These are phyloP conservation scores for Camellia japonica DNA, from an alignment of 148 eudicot genomes.

Conservation along the genomic window DNA sequence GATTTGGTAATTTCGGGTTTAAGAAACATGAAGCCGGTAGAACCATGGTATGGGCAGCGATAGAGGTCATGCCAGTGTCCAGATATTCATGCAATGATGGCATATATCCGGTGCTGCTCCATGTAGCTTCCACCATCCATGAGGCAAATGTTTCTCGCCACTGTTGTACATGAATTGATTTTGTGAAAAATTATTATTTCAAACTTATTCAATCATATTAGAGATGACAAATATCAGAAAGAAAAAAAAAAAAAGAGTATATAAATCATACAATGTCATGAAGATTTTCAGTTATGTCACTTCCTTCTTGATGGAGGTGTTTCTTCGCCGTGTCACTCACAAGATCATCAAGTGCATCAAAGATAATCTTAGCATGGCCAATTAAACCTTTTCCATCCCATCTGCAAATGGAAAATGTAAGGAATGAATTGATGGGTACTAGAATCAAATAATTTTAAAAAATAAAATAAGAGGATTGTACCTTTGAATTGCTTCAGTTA, in stretches of 20 bases:
- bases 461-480: neutral
- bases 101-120: conserved; percentile 35
- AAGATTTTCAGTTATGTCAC: conserved; percentile 18
- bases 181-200: neutral
- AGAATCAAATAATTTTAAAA: too few relatives aligned
- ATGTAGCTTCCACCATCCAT: conserved; percentile 44
- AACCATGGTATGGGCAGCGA: conserved; percentile 24
- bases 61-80: conserved; percentile 34
- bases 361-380: conserved; percentile 33
- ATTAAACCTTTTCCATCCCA: conserved; percentile 39
- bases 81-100: conserved; percentile 41
- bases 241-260: neutral
- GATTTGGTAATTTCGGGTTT: conserved; percentile 5
- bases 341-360: conserved; percentile 37
- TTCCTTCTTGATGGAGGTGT: conserved; percentile 22
- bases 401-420: conserved; percentile 11
- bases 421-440: neutral
- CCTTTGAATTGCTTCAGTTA: conserved; percentile 42
- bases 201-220: neutral
- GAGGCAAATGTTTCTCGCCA: conserved; percentile 39
- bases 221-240: neutral
- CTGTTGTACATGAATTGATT: conserved; percentile 12
- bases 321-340: conserved; percentile 23
- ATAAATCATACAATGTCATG: conserved; percentile 27
- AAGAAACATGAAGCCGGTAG: conserved; percentile 33